Base-by-base conservation (phyloP, 148 eudicot species). In the Salicornia ramosissima region DNA sequence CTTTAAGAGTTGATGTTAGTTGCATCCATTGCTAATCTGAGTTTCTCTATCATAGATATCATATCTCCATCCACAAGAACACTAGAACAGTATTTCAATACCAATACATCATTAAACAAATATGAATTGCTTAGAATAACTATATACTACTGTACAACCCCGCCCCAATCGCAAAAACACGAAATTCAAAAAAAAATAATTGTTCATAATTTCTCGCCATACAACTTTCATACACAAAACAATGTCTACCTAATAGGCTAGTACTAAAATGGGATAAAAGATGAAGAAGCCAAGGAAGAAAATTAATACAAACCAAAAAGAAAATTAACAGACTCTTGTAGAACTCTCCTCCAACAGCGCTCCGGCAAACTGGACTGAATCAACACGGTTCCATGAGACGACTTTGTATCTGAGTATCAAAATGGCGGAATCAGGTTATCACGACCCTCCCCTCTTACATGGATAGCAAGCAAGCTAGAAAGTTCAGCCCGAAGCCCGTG, bases 211-310 rank as follows among this genome's bases (percentile, higher is more conserved):
- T 22, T 66, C 71, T 56, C 34, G 26, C n/a, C 16, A 2, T 22
- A 72, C 53, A 36, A 58, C 67, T 49, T 56, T 67, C 72, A 58
- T 67, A 67, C 77, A 74, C 71, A 67, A 57, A 47, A 47, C 64
- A 46, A 74, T 67, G 19, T 28, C 77, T 67, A 67, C 51, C 77
- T 74, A n/a, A n/a, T n/a, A n/a, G n/a, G n/a, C n/a, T n/a, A 68
- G 40, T 28, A 56, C 40, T 55, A 65, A 53, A 31, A 43, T 1
- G 0, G 5, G 5, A 26, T 7, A 21, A 42, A 36, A 4, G 43
- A 40, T 69, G 15, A 15, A 21, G 50, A 26, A 13, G 39, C 26
- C 24, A 53, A 46, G 51, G 21, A 43, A 11, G 16, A 66, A 65
- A 58, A 67, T 31, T 29, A 15, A 30, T 30, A 60, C 51, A 46